Base-by-base conservation (phyloP, 345 rosid species). In the Populus ilicifolia region DNA sequence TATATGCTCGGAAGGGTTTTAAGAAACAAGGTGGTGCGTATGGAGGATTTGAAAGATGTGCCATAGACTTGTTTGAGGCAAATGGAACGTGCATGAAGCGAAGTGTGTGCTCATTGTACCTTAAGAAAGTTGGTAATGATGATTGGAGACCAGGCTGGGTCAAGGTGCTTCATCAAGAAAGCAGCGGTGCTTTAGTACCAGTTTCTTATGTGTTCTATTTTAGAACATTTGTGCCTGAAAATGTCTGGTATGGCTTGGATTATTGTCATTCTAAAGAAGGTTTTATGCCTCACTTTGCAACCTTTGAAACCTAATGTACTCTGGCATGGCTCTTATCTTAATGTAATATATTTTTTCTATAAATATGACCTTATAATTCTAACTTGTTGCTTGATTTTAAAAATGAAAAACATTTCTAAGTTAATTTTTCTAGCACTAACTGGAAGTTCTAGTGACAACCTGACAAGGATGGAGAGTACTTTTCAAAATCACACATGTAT, bases 171-270 rank as follows among this genome's bases (percentile, higher is more conserved):
- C 67, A 23, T 46, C 48, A 36, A 21, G 48, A 72, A 30, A 35
- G 54, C 12, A 35, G 63, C 18, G 38, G 73, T n/a, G 66, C 21
- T 56, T 41, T 23, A 18, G 65, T 44, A 54, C 80, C 63, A 12
- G 44, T 62, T 20, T 75, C 83, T 67, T 41, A 76, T 67, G 43
- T 64, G 16, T 43, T 67, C 62, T 80, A 56, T 59, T 64, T 66
- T 35, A 80, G 80, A 43, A 59, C 30, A 41, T 80, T 76, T 67
- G 50, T 76, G 64, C 70, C 77, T 14, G 70, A 46, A 56, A 80
- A 72, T 54, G 69, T 43, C 44, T 71, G 79, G 79, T 76, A 43
- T 76, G 77, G 77, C 41, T 66, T 76, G 43, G 80, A 54, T 72
- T 76, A 80, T 14, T 35, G 74, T 59, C 70, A 59, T 46, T 56